Base-by-base conservation (phyloP, 306 rosid genomes). In the Bauhinia variegata region DNA sequence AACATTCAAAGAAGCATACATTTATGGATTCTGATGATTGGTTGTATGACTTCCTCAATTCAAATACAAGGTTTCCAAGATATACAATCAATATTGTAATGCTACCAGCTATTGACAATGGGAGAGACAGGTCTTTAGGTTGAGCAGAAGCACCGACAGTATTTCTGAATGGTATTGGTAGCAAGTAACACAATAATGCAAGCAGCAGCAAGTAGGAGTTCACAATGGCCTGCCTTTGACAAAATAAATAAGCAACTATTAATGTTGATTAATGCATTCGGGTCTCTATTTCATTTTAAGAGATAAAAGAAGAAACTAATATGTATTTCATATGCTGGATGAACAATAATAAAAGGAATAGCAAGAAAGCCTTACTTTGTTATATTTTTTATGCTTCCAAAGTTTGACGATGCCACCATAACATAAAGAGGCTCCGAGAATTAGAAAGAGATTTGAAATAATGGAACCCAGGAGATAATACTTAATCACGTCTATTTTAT, bases 361-460 rank as follows among this genome's bases (percentile, higher is more conserved):
- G 28, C 28, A 23, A 2, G 2, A 23, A 23, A 2, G 28, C 2
- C 28, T 73, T 80, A 93, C 97, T 55, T 97, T 84, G 64, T 93
- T 97, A 62, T 72, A 93, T 80, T 75, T 88, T 50, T 93, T 95
- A 41, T 84, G 92, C 4, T 0, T 23, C 39, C 65, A 12, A 0
- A 83, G n/a, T 64, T 90, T 88, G 6, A 79, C 82, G 65, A 93
- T 66, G 69, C 99, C 99, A 61, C 97, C 99, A 58, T 95, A 84
- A 8, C 88, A 78, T 28, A 93, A 87, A 70, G 99, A 93, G 41
- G 95, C 90, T 23, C 97, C 99, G 62, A 93, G 91, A 31, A 93
- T 97, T 5, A 93, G 80, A 47, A 93, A 96, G 60, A 93, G 96
- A 73, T 93, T 93, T 36, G 99, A 93, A 70, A 93, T 97, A 34